A percentile compares a stretch with the other conserved stretches of the same genome.
Evolutionary conservation across 805 yeast species (phyloP).

Genomic region (Pichia thaimueangensis): DNA sequence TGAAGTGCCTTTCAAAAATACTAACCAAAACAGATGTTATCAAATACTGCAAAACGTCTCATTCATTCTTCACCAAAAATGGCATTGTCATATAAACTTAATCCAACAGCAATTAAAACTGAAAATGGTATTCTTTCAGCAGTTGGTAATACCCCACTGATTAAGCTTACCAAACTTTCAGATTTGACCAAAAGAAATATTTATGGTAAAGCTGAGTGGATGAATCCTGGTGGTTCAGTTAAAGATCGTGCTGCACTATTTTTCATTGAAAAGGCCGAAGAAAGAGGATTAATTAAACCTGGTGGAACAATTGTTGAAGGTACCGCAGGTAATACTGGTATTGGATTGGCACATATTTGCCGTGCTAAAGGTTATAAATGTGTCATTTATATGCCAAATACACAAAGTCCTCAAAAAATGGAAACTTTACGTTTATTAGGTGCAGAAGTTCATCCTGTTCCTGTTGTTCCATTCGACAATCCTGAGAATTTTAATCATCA

Average conservation of each 20-base stretch:
- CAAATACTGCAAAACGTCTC: constrained; percentile 9
- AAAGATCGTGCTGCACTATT: constrained; percentile 86
- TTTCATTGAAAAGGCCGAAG: constrained; percentile 73
- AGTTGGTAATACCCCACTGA: constrained; percentile 88
- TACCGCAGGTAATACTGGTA: constrained; percentile 95
- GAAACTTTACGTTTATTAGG: constrained; percentile 71
- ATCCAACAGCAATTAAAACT: constrained; percentile 61
- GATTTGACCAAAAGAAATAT: constrained; percentile 61
- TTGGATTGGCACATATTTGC: constrained; percentile 80
- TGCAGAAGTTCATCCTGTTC: constrained; percentile 85
- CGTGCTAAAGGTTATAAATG: constrained; percentile 79
- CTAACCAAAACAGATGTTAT: constrained; percentile 1
- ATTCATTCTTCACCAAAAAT: constrained; percentile 9
- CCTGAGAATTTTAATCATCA: constrained; percentile 85
- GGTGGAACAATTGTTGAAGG: constrained; percentile 92
- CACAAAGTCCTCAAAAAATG: constrained; percentile 77
- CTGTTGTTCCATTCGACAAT: constrained; percentile 76
- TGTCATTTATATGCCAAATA: constrained; percentile 87
- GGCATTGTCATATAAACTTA: constrained; percentile 25
- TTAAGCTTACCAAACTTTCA: constrained; percentile 53
- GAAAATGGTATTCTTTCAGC: constrained; percentile 71
- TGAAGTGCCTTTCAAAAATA: no score
- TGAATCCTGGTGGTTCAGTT: constrained; percentile 92
- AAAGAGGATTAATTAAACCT: constrained; percentile 52
- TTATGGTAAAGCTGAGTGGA: constrained; percentile 86